Conservation (phyloP, 1,139 yeast species). For the Pichia sp. region DNA sequence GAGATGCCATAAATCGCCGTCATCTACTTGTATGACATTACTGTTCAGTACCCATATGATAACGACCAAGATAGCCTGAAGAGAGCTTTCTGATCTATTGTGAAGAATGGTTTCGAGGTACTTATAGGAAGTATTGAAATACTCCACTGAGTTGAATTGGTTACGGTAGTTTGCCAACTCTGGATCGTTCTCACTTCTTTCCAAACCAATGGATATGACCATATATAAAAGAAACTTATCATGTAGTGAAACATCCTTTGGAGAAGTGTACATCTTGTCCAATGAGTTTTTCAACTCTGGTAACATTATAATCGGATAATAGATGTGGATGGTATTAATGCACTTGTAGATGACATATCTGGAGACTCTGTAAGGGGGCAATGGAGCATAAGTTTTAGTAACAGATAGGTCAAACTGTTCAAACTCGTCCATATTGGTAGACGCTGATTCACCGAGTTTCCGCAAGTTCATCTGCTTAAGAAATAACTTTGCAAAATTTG, state of each 20-base stretch:
- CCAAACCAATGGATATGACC: slow-evolving; percentile 18
- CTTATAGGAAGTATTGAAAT: slow-evolving; percentile 18
- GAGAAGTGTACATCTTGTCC: slow-evolving; percentile 10
- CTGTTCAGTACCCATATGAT: slow-evolving; percentile 19
- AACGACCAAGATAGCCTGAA: slow-evolving; percentile 17
- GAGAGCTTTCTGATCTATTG: slow-evolving; percentile 17
- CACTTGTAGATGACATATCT: slow-evolving; percentile 12
- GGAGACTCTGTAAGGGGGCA: slow-evolving; percentile 18
- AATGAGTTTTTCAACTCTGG: slow-evolving; percentile 10
- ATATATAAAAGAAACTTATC: slow-evolving; percentile 19
- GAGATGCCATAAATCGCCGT: slow-evolving; percentile 22
- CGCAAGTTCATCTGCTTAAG: slow-evolving; percentile 17
- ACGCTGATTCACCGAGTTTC: slow-evolving; percentile 8
- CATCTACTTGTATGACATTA: slow-evolving; percentile 17
- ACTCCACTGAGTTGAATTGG: slow-evolving; percentile 19
- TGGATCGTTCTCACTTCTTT: slow-evolving; percentile 7
- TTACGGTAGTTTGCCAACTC: slow-evolving; percentile 8
- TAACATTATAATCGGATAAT: slow-evolving; percentile 15
- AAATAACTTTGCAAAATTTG: slow-evolving; percentile 18
- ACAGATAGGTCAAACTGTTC: slow-evolving; percentile 15
- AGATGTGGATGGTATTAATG: slow-evolving; percentile 17
- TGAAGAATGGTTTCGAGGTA: slow-evolving; percentile 18
- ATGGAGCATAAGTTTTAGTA: slow-evolving; percentile 15
- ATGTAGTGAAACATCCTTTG: slow-evolving; percentile 15
- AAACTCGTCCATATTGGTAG: slow-evolving; percentile 6